A percentile compares a stretch with the other conserved stretches of the same genome.
Conservation (phyloP, 2,329 filamentous ascomycete genomes). For the Teratosphaeriaceae sp. region DNA sequence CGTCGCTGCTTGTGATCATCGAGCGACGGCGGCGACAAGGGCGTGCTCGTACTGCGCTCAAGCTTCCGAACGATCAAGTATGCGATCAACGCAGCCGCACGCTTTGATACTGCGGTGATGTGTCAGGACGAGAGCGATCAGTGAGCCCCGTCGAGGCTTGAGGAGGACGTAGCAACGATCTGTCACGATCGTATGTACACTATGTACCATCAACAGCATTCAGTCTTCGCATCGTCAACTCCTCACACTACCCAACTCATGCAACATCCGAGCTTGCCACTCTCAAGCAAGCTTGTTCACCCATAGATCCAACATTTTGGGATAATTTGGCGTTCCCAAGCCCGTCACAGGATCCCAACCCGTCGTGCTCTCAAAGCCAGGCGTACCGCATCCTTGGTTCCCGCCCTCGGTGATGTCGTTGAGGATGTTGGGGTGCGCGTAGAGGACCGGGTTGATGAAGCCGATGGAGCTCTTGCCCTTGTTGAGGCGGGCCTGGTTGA, state of each 20-base stretch:
- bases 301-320: slow-evolving; percentile 12
- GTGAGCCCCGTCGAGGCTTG: too few relatives aligned
- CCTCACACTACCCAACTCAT: not conserved
- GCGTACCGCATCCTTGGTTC: slow-evolving; percentile 27
- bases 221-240: too few relatives aligned
- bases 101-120: too few relatives aligned
- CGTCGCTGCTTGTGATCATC: too few relatives aligned
- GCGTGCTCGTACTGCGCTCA: too few relatives aligned
- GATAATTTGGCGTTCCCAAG: slow-evolving; percentile 20
- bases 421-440: slow-evolving; percentile 22
- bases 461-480: slow-evolving; percentile 34
- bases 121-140: too few relatives aligned
- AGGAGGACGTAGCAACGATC: too few relatives aligned
- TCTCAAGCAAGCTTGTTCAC: not conserved
- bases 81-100: too few relatives aligned
- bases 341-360: slow-evolving; percentile 14
- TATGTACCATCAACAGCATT: too few relatives aligned
- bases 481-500: slow-evolving; percentile 35
- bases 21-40: too few relatives aligned
- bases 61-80: too few relatives aligned
- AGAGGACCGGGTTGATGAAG: slow-evolving; percentile 29
- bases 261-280: not conserved
- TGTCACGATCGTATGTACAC: too few relatives aligned
- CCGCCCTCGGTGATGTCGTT: slow-evolving; percentile 19
- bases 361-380: slow-evolving; percentile 12